phyloP scores from a whole-genome alignment of 306 rosid genomes.

The Prosopis cineraria region DNA sequence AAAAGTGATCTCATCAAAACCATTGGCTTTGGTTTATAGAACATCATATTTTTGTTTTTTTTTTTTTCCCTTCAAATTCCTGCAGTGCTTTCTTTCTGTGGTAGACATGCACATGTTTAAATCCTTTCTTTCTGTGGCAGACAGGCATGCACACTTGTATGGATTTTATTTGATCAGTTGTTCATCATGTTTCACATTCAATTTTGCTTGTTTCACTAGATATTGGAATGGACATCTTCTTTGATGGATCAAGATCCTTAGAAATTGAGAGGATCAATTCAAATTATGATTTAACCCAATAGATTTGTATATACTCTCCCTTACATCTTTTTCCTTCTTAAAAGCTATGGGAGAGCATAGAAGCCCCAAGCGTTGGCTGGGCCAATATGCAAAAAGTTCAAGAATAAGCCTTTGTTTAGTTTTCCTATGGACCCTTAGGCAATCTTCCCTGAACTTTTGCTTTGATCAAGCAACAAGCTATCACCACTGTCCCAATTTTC shows the following conservation, averaged over 20 bases:
- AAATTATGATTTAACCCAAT: neutral
- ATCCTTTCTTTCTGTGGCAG: neutral
- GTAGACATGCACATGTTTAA: neutral
- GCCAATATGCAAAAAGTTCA: neutral
- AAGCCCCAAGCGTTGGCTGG: neutral
- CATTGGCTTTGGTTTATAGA: neutral
- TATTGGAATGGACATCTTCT: slow-evolving; percentile 1
- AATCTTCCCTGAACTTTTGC: neutral
- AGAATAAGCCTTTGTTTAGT: neutral
- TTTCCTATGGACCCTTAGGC: neutral
- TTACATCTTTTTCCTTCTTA: neutral
- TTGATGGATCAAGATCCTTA: slow-evolving; percentile 5
- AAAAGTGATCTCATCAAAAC: slow-evolving; percentile 1
- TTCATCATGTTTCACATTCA: neutral
- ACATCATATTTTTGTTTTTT: slow-evolving; percentile 9
- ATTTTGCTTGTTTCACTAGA: neutral
- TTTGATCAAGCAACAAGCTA: neutral
- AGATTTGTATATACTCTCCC: neutral
- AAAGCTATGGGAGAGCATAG: neutral
- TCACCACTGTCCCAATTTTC: neutral
- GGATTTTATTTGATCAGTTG: neutral
- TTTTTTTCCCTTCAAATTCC: neutral
- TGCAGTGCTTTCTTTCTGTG: neutral
- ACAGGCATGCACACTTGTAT: neutral
- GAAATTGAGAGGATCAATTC: neutral